A percentile compares a stretch with the other conserved stretches of the same genome.
Evolutionary conservation across 176 grass and related monocot species (phyloP).

Genomic region (Themeda triandra): DNA sequence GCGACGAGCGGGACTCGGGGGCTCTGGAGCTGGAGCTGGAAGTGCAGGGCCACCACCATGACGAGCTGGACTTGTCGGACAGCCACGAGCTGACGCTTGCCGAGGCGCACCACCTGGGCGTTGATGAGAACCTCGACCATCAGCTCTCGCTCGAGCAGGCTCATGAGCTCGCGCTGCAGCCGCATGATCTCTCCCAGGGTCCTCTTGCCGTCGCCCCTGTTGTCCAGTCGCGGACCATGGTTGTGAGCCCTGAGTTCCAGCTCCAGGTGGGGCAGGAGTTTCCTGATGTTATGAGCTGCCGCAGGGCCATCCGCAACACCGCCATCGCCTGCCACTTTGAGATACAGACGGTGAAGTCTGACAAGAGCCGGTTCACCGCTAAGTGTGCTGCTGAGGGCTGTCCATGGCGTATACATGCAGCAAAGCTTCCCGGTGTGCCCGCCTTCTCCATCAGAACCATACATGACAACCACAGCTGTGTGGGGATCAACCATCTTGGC

Average conservation of each 20-base stretch:
- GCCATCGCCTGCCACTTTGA: constrained; percentile 96
- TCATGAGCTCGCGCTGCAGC: constrained; percentile 69
- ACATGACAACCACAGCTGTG: constrained; percentile 69
- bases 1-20: constrained; percentile 49
- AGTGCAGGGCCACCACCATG: constrained; percentile 62
- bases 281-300: constrained; percentile 84
- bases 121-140: constrained; percentile 56
- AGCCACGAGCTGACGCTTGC: constrained; percentile 70
- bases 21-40: constrained; percentile 32
- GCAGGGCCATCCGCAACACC: constrained; percentile 80
- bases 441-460: constrained; percentile 94
- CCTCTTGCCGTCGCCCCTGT: constrained; percentile 61
- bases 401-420: constrained; percentile 90
- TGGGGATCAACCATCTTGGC: constrained; percentile 86
- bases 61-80: constrained; percentile 54
- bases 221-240: constrained; percentile 62
- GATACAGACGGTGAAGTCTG: constrained; percentile 95
- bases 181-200: constrained; percentile 56
- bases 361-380: constrained; percentile 84
- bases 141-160: constrained; percentile 69
- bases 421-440: constrained; percentile 84
- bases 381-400: constrained; percentile 80
- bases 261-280: constrained; percentile 83
- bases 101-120: constrained; percentile 62
- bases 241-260: constrained; percentile 65